A percentile compares a stretch with the other conserved stretches of the same genome.
These are phyloP conservation scores for Colletotrichum gigasporum DNA, from an alignment of 2,329 filamentous ascomycete genomes.

Conservation along the genomic window DNA sequence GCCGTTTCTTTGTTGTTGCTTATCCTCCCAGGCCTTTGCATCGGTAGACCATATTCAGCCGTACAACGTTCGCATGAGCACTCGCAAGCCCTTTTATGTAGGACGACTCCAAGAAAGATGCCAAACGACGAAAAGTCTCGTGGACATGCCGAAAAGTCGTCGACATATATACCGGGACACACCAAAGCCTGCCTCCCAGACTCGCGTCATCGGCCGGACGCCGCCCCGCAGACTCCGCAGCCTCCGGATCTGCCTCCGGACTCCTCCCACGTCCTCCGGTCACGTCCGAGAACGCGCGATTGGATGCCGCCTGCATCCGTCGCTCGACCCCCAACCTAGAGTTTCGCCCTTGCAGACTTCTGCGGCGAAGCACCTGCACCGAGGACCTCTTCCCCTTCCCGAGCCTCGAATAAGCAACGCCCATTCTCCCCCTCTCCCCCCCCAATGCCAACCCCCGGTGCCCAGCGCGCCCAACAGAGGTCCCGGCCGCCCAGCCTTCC, in stretches of 20 bases:
- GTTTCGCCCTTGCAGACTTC: conserved; percentile 16
- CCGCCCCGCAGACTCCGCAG: no score
- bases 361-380: conserved; percentile 23
- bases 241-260: conserved; percentile 4
- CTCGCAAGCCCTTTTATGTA: no score
- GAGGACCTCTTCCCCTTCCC: not conserved
- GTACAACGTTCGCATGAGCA: no score
- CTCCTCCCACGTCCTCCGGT: conserved; percentile 9
- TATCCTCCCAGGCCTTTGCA: no score
- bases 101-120: no score
- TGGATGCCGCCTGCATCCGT: not conserved
- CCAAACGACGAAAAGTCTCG: no score
- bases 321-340: conserved; percentile 12
- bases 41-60: no score
- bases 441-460: not conserved
- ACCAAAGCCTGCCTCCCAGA: no score
- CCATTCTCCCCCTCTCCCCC: not conserved
- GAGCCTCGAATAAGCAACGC: conserved; percentile 5
- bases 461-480: not conserved
- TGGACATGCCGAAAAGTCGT: no score
- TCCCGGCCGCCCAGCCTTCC: not conserved
- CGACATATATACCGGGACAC: no score
- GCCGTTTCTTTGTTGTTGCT: no score
- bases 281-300: conserved; percentile 10
- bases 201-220: no score